Evolutionary conservation across 257 asterid species (phyloP).

Genomic region (Sherardia arvensis): DNA sequence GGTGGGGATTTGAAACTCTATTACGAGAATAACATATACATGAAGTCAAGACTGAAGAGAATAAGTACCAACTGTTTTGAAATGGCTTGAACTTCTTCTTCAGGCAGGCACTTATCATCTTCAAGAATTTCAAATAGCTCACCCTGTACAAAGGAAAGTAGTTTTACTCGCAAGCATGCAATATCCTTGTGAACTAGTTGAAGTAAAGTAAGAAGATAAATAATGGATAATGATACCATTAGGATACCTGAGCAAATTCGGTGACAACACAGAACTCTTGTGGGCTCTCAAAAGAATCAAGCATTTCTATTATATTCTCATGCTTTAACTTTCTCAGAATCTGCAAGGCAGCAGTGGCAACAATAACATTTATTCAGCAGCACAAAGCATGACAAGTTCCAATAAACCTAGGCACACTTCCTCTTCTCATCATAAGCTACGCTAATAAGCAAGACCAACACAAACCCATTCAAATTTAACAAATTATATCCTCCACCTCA

Average conservation of each 20-base stretch:
- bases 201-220: not conserved
- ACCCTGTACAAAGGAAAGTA: conserved; percentile 47
- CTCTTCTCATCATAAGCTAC: not conserved
- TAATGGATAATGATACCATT: conserved; percentile 3
- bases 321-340: conserved; percentile 91
- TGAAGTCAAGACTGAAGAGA: not conserved
- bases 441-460: not conserved
- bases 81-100: conserved; percentile 97
- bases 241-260: conserved; percentile 79
- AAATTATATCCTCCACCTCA: no score
- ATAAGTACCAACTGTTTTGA: conserved; percentile 84
- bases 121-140: conserved; percentile 96
- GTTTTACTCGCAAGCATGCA: not conserved
- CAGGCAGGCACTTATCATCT: conserved; percentile 98
- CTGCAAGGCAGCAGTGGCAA: conserved; percentile 29
- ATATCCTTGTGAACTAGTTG: not conserved
- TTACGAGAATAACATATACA: not conserved
- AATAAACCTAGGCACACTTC: not conserved
- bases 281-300: conserved; percentile 90
- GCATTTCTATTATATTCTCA: conserved; percentile 86
- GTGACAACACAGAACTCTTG: conserved; percentile 98
- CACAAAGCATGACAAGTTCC: no score
- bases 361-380: not conserved
- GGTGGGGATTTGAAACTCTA: not conserved
- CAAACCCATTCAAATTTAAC: not conserved